Base-by-base conservation (phyloP, 2,329 filamentous ascomycete genomes). In the Fusarium praegraminearum region DNA sequence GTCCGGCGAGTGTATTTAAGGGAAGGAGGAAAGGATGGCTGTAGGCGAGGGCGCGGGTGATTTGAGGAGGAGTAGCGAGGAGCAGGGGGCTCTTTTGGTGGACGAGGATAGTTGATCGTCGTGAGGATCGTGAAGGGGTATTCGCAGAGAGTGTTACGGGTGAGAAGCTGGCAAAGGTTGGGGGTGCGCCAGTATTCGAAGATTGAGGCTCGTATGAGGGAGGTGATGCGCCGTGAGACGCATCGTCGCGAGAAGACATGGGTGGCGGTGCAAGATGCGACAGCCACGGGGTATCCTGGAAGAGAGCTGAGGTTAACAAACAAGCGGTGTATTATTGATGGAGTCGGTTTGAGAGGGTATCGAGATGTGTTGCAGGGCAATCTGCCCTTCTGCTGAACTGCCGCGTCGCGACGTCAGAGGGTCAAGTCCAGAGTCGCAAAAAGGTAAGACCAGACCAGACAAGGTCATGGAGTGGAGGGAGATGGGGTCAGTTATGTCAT, bases 1-100 rank as follows among this genome's bases (percentile, higher is more conserved):
- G 83, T 0, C 95, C 96, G 4, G 88, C 91, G 18, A 97, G 80
- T 76, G 91, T 92, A 79, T 98, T 98, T 60, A 98, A 83, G 8
- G 94, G 94, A 10, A 97, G 84, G 10, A 99, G 85, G 78, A 98
- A 98, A 0, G 96, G 94, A 78, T 99, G 95, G 69, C 94, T 97
- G 79, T 98, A 98, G 69, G 95, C 95, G 64, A 99, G 86, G 16
- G 95, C 94, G 73, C 96, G 89, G 4, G 96, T 99, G 78, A 99
- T 91, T 77, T 97, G 93, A 3, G 96, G 96, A 44, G 96, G 96
- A 12, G 96, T 99, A 18, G 95, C 94, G 63, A 97, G 90, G 20
- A 99, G 86, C 46, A 99, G 82, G 13, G 96, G 96, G 18, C 93
- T 97, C 82, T 98, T 99, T 79, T 97, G 95, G 80, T 98, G 94